Percentiles rank a stretch among this genome's conserved stretches.
Conservation (phyloP, 1,284 basidiomycete genomes). For the Cerioporus squamosus region DNA sequence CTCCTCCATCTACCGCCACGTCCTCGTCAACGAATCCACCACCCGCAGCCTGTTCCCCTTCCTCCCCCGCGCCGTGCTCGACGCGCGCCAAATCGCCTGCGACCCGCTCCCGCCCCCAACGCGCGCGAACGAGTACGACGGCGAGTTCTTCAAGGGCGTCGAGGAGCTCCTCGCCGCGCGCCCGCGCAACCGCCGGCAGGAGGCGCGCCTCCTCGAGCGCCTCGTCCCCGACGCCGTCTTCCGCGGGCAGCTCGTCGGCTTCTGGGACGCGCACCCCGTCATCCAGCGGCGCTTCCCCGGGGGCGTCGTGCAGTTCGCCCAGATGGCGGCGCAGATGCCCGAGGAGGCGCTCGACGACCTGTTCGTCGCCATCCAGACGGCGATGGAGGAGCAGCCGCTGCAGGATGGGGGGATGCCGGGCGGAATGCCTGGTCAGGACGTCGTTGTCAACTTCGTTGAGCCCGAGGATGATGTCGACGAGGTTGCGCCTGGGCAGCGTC, state of each 20-base stretch:
- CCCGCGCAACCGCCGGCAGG: conserved; percentile 40
- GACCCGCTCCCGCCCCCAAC: conserved; percentile 81
- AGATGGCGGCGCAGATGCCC: conserved; percentile 58
- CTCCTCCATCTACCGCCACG: conserved; percentile 72
- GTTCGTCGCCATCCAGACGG: conserved; percentile 41
- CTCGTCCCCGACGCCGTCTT: conserved; percentile 61
- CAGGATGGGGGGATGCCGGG: conserved; percentile 25
- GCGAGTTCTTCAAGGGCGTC: conserved; percentile 70
- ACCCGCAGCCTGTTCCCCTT: conserved; percentile 69
- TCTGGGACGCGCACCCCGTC: conserved; percentile 55
- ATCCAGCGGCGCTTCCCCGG: conserved; percentile 63
- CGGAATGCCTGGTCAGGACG: conserved; percentile 33
- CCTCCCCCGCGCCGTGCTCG: conserved; percentile 61
- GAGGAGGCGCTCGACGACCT: conserved; percentile 61
- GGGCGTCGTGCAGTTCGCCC: conserved; percentile 66
- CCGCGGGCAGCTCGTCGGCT: conserved; percentile 50
- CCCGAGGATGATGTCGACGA: conserved; percentile 38
- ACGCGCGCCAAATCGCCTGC: conserved; percentile 65
- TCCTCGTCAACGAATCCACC: conserved; percentile 70
- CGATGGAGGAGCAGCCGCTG: conserved; percentile 24
- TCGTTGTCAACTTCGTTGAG: conserved; percentile 29
- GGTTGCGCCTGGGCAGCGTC: not conserved
- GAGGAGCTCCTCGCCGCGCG: conserved; percentile 52
- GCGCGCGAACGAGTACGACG: conserved; percentile 64
- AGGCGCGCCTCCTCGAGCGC: conserved; percentile 54